These are phyloP conservation scores for Xylaria cubensis DNA, from an alignment of 495 filamentous ascomycete genomes.

Conservation along the genomic window DNA sequence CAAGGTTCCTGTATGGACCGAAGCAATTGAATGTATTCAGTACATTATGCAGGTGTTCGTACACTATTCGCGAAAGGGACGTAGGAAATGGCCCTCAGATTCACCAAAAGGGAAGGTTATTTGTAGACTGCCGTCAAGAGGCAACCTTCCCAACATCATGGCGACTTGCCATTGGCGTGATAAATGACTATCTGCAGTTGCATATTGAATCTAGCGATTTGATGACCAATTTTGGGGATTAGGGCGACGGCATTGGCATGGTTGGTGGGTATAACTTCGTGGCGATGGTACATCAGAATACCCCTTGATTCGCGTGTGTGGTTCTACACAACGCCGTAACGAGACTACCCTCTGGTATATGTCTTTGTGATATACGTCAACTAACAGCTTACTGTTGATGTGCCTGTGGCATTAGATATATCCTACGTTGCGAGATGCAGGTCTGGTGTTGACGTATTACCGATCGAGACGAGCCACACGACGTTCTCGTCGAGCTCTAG, in stretches of 20 bases:
- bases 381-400: conserved; percentile 20
- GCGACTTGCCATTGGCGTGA: neutral
- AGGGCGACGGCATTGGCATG: conserved; percentile 5
- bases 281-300: neutral
- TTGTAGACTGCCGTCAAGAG: neutral
- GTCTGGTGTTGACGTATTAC: neutral
- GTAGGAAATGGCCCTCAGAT: neutral
- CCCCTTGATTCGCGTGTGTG: neutral
- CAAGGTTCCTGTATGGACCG: neutral
- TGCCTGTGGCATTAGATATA: neutral
- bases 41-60: neutral
- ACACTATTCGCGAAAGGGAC: neutral
- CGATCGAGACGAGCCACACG: neutral
- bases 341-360: neutral
- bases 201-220: neutral
- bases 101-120: conserved; percentile 21
- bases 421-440: conserved; percentile 6
- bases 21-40: neutral
- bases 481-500: neutral
- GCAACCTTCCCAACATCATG: neutral
- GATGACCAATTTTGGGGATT: conserved; percentile 9
- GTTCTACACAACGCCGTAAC: neutral
- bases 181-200: neutral
- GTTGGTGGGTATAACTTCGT: neutral
- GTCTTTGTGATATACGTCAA: neutral